These are phyloP conservation scores for Hypoxylon sp. DNA, from an alignment of 2,329 filamentous ascomycete species.

Conservation along the genomic window DNA sequence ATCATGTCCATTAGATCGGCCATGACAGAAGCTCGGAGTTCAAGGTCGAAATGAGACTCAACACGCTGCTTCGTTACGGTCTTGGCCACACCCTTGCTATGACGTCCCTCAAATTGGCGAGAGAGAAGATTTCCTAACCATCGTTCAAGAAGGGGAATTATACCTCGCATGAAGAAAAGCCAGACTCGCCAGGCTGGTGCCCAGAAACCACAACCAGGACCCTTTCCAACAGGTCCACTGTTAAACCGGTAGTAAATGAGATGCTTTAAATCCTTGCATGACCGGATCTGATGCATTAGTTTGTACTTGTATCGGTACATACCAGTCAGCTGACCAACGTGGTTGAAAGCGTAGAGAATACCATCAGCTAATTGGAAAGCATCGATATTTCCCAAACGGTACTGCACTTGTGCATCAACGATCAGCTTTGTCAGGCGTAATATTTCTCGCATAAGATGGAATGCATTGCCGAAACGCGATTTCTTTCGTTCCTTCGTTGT, in stretches of 20 bases:
- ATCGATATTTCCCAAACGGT: conserved; percentile 96
- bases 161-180: conserved; percentile 99
- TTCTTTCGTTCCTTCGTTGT: conserved; percentile 99
- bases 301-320: conserved; percentile 99
- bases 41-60: conserved; percentile 97
- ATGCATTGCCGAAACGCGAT: conserved; percentile 98
- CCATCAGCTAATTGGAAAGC: conserved; percentile 98
- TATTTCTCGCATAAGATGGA: conserved; percentile 99
- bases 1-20: conserved; percentile 99
- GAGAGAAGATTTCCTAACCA: conserved; percentile 98
- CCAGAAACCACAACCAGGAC: conserved; percentile 98
- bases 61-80: conserved; percentile 99
- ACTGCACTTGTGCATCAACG: conserved; percentile 98
- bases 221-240: conserved; percentile 95
- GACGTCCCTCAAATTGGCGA: conserved; percentile 96
- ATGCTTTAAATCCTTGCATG: conserved; percentile 99
- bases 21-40: conserved; percentile 98
- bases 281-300: conserved; percentile 99
- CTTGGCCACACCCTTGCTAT: conserved; percentile 99
- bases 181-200: conserved; percentile 98
- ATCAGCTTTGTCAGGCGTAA: conserved; percentile 96
- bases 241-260: conserved; percentile 99
- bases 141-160: conserved; percentile 94
- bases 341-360: conserved; percentile 99
- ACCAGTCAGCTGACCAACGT: conserved; percentile 96